phyloP scores from a whole-genome alignment of 176 grass and related monocot genomes.

The Puccinellia tenuiflora region DNA sequence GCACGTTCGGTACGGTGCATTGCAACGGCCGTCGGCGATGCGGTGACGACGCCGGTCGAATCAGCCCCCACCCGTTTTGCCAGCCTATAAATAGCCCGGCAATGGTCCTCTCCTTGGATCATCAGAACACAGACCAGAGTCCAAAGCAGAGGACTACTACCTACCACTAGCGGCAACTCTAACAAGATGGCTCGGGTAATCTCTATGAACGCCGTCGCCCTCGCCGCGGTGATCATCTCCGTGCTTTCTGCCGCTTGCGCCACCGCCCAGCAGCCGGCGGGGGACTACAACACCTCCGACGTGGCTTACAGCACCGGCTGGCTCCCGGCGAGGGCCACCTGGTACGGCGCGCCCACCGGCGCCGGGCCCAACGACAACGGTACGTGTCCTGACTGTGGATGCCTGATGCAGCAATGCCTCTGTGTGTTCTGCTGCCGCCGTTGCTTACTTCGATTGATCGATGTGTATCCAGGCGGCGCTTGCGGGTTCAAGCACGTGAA shows the following conservation, averaged over 20 bases:
- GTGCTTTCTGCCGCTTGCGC: neutral
- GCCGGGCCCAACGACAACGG: conserved; percentile 50
- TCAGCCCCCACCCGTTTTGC: neutral
- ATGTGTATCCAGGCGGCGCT: conserved; percentile 30
- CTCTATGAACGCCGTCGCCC: neutral
- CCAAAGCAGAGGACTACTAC: neutral
- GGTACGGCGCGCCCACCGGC: conserved; percentile 55
- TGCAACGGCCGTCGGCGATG: neutral
- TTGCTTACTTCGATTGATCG: neutral
- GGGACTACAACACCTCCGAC: neutral
- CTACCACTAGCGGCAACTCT: neutral
- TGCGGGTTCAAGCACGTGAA: conserved; percentile 52
- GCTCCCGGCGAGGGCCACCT: conserved; percentile 42
- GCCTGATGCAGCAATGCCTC: neutral
- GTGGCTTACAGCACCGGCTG: neutral
- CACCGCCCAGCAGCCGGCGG: neutral
- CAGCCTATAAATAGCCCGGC: neutral
- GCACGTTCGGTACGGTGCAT: neutral
- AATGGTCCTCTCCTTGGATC: conserved; percentile 2
- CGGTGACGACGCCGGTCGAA: neutral
- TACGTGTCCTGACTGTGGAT: neutral
- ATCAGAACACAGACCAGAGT: conserved; percentile 3
- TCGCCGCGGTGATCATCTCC: neutral
- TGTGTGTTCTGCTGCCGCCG: neutral
- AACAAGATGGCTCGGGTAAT: neutral